phyloP scores from a whole-genome alignment of 768 basidiomycete genomes.

The Amanita inopinata region DNA sequence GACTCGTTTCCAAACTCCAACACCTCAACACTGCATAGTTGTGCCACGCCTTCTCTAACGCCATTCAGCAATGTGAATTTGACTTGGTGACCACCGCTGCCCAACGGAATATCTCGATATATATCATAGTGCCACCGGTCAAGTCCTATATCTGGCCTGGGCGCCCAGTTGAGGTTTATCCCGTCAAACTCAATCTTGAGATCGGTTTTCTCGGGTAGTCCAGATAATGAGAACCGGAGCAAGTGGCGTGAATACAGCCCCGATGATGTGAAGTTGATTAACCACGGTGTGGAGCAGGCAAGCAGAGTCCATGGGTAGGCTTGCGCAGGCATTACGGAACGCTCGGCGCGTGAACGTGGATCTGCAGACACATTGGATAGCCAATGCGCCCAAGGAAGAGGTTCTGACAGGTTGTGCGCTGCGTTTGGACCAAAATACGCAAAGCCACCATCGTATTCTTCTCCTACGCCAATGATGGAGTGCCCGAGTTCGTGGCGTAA shows the following conservation, averaged over 20 bases:
- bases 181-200: conserved; percentile 55
- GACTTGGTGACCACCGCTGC: conserved; percentile 46
- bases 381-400: conserved; percentile 68
- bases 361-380: conserved; percentile 28
- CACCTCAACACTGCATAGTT: conserved; percentile 70
- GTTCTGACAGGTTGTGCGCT: conserved; percentile 28
- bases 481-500: conserved; percentile 76
- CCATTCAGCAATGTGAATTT: conserved; percentile 44
- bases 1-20: conserved; percentile 58
- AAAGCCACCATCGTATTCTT: conserved; percentile 76
- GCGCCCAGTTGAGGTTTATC: conserved; percentile 46
- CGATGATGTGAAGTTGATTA: conserved; percentile 50
- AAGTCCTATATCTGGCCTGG: conserved; percentile 43
- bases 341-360: conserved; percentile 37
- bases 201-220: conserved; percentile 44
- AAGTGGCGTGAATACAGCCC: conserved; percentile 53
- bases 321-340: conserved; percentile 68
- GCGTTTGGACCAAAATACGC: conserved; percentile 68
- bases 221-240: conserved; percentile 65
- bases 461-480: conserved; percentile 69
- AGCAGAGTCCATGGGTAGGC: conserved; percentile 69
- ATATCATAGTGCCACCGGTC: conserved; percentile 77
- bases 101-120: conserved; percentile 27
- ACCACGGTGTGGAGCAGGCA: conserved; percentile 49
- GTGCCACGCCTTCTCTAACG: conserved; percentile 43